phyloP scores from a whole-genome alignment of 2,329 filamentous ascomycete species.

The Aureobasidium leucospermi region DNA sequence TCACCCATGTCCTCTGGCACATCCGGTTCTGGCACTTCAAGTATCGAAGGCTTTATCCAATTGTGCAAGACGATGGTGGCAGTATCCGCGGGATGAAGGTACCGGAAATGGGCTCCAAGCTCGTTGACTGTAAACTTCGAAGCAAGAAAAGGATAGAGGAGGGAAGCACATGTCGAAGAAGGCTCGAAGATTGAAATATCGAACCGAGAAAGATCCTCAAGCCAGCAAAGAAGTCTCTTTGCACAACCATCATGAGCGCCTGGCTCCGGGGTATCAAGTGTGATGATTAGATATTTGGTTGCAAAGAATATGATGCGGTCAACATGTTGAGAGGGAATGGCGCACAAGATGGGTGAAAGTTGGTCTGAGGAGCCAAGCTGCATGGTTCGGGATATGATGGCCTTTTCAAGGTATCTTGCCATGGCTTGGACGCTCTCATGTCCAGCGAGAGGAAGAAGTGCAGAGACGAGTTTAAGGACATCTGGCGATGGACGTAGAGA shows the following conservation, averaged over 20 bases:
- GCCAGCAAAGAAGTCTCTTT: neutral
- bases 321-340: neutral
- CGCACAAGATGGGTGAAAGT: neutral
- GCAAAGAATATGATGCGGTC: neutral
- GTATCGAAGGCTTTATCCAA: constrained; percentile 13
- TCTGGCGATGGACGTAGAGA: neutral
- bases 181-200: neutral
- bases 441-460: neutral
- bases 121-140: neutral
- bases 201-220: neutral
- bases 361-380: neutral
- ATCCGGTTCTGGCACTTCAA: constrained; percentile 12
- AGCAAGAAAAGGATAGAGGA: neutral
- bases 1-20: neutral
- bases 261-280: neutral
- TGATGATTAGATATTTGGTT: neutral
- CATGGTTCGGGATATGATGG: neutral
- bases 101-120: neutral
- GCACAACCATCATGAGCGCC: neutral
- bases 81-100: neutral
- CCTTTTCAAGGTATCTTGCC: neutral
- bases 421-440: neutral
- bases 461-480: neutral
- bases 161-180: neutral
- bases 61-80: neutral